Conservation (phyloP, 208 protist genomes). For the Crithidia bombi region DNA sequence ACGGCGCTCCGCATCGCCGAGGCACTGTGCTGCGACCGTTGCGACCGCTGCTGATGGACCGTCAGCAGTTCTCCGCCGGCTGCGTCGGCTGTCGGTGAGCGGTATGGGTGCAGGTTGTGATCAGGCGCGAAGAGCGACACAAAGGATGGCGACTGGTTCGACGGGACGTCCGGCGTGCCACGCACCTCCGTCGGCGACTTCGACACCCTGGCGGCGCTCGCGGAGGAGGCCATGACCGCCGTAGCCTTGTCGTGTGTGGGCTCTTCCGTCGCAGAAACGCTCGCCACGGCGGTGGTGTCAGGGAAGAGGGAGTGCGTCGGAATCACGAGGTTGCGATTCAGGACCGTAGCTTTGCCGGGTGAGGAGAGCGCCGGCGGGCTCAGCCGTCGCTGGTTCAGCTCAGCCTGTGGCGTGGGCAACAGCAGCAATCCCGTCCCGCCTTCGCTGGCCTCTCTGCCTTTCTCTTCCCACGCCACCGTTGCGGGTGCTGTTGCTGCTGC, state of each 20-base stretch:
- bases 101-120: not conserved
- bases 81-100: not conserved
- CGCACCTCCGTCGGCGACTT: not conserved
- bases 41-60: not conserved
- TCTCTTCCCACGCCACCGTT: too few species aligned
- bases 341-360: not conserved
- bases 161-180: not conserved
- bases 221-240: not conserved
- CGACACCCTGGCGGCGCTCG: not conserved
- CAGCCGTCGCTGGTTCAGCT: not conserved
- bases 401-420: not conserved
- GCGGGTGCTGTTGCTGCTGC: too few species aligned
- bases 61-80: not conserved
- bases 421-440: not conserved
- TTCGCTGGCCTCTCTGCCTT: not conserved
- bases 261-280: not conserved
- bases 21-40: not conserved
- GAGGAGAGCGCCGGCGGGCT: not conserved
- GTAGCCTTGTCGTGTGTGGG: not conserved
- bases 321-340: not conserved
- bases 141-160: not conserved
- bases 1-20: not conserved
- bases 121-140: slow-evolving; percentile 12
- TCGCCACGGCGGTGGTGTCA: not conserved
- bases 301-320: not conserved